Evolutionary conservation across 192 early-diverging fungal species (phyloP), one percentile per base, ranked within the genome.

Genomic region (Rhizophagus sp.): DNA sequence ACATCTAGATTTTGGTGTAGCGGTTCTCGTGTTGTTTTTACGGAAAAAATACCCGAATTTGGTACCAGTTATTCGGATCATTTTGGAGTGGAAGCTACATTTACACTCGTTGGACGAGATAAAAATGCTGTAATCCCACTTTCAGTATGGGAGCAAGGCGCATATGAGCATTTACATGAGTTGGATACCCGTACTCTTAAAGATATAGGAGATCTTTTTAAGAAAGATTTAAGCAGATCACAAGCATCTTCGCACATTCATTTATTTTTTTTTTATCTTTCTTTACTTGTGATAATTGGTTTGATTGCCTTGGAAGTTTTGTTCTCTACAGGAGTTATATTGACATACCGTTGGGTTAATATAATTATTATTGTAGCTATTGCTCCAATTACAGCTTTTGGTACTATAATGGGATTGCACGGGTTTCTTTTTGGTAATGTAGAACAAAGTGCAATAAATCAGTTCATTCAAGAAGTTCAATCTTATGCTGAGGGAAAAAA

Each of bases 81-180:
- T 78, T 89, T 89, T 71, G 88, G 84, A 19, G 88, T 89, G 11
- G 81, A 85, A 75, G 84, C 88, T 10, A 83, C 25, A 19, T 89
- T 89, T 52, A 57, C 80, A 27, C 52, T 87, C 27, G 78, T 79
- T 50, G 67, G 67, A 39, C 50, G 78, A 33, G 67, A 71, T 30
- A 79, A 79, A 34, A 68, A 61, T 79, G 47, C 78, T 22, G 78
- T 79, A 12, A 79, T 79, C 30, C 78, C 78, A 39, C 50, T 79
- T 36, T 70, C 78, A 19, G 25, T 79, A 3, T 79, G 78, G 78
- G 78, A 79, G 41, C 67, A 62, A 39, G 78, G 11, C 0, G 13
- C 33, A 15, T 70, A 70, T 70, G 63, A 76, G 33, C 30, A 22
- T 62, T 49, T 70, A 41, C 67, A 50, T 36, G 78, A 71, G 33